Evolutionary conservation across 2,329 filamentous ascomycete genomes (phyloP).

Genomic region (Colletotrichum cordylinicola): DNA sequence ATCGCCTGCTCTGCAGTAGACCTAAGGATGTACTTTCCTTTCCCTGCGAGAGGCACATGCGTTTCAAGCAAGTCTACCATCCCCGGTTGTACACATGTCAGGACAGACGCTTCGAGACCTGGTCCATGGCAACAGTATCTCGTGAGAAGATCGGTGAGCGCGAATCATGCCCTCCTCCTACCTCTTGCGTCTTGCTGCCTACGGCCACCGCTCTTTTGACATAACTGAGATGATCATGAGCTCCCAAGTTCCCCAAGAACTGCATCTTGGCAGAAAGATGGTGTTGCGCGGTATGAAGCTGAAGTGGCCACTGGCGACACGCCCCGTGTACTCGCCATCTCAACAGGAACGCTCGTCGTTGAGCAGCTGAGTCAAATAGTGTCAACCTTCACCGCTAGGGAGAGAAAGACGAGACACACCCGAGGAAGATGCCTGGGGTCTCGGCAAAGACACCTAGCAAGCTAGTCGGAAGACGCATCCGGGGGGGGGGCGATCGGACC

Average conservation of each 20-base stretch:
- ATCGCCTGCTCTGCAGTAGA: conserved; percentile 1
- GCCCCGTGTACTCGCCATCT: conserved; percentile 12
- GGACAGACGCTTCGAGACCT: background rate
- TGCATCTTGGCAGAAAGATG: conserved; percentile 9
- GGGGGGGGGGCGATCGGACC: conserved; percentile 3
- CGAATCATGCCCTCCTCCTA: background rate
- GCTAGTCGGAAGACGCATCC: conserved; percentile 14
- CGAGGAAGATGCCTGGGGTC: background rate
- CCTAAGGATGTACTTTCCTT: conserved; percentile 19
- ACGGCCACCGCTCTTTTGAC: conserved; percentile 22
- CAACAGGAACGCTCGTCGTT: conserved; percentile 19
- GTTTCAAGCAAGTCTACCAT: background rate
- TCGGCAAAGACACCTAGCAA: conserved; percentile 19
- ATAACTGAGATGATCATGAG: conserved; percentile 16
- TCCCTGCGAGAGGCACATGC: conserved; percentile 15
- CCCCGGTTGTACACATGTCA: conserved; percentile 10
- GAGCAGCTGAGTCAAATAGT: conserved; percentile 12
- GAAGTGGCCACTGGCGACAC: conserved; percentile 4
- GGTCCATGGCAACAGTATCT: conserved; percentile 9
- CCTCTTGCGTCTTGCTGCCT: background rate
- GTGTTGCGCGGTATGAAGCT: background rate
- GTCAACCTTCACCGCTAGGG: conserved; percentile 18
- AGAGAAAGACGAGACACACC: conserved; percentile 7
- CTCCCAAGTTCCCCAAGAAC: conserved; percentile 1
- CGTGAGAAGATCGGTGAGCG: conserved; percentile 15